A percentile compares a stretch with the other conserved stretches of the same genome.
These are phyloP conservation scores for Cryptosporidium tyzzeri DNA, from an alignment of 169 alveolate genomes.

Conservation along the genomic window DNA sequence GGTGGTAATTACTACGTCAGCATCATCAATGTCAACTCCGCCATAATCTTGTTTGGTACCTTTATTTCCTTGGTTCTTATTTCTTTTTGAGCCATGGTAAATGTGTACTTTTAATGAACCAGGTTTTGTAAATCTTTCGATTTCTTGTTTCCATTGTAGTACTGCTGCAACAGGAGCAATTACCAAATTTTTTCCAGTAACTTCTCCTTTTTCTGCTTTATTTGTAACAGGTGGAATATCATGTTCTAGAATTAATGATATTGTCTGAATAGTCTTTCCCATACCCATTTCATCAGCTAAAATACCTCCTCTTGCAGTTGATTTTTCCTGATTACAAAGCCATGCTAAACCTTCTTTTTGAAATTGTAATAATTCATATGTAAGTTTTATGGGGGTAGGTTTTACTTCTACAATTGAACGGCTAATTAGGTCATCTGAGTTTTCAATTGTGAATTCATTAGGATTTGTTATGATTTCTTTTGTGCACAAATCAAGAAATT, in stretches of 20 bases:
- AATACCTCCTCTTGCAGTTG: conserved; percentile 83
- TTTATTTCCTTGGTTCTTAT: not conserved
- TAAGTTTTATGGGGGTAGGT: conserved; percentile 76
- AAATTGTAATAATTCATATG: conserved; percentile 72
- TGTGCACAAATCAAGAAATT: conserved; percentile 25
- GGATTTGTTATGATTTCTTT: conserved; percentile 18
- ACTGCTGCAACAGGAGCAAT: conserved; percentile 88
- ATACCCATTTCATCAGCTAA: conserved; percentile 91
- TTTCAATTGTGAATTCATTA: conserved; percentile 9
- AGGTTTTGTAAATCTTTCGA: conserved; percentile 79
- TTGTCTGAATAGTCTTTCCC: conserved; percentile 86
- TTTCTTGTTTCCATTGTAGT: conserved; percentile 86
- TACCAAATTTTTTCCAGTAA: conserved; percentile 82
- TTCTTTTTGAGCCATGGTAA: conserved; percentile 82
- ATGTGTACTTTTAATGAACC: conserved; percentile 81
- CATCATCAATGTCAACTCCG: conserved; percentile 82
- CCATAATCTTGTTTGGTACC: conserved; percentile 77
- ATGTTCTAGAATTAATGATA: conserved; percentile 80
- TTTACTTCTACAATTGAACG: conserved; percentile 26
- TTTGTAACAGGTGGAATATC: conserved; percentile 47
- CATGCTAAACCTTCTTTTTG: conserved; percentile 85
- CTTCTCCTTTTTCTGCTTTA: conserved; percentile 45
- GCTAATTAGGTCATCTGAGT: conserved; percentile 21
- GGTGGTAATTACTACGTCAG: conserved; percentile 86
- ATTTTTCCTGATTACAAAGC: conserved; percentile 84